Conservation (phyloP, 2,329 filamentous ascomycete species). For the Claviceps maximensis region DNA sequence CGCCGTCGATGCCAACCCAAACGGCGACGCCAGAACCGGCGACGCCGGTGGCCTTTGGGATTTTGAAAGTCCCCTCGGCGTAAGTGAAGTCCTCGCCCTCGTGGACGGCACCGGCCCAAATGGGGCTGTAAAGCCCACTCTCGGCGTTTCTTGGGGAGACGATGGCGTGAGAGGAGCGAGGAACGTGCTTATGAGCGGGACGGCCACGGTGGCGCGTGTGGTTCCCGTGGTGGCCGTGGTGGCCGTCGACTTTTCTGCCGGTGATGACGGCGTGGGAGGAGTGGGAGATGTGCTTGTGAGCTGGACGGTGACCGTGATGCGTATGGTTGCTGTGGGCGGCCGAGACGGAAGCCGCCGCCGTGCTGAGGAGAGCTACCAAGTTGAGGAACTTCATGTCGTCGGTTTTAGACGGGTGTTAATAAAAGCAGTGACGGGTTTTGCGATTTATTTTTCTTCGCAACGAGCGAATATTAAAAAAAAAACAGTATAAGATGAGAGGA, state of each 20-base stretch:
- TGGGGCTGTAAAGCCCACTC: not conserved
- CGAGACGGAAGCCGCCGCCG: not conserved
- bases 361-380: not conserved
- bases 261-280: too few relatives aligned
- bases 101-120: conserved; percentile 19
- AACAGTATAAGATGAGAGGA: not conserved
- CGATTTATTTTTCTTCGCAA: too few relatives aligned
- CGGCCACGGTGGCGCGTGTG: too few relatives aligned
- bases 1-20: conserved; percentile 37
- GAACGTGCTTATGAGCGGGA: too few relatives aligned
- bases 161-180: not conserved
- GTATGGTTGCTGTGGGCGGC: too few relatives aligned
- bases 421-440: too few relatives aligned
- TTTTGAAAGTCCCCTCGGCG: conserved; percentile 17
- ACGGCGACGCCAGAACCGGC: conserved; percentile 15
- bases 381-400: not conserved
- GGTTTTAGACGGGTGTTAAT: too few relatives aligned
- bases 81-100: conserved; percentile 14
- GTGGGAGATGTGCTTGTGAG: too few relatives aligned
- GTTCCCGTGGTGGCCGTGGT: too few relatives aligned
- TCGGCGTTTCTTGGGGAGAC: not conserved
- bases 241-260: too few relatives aligned
- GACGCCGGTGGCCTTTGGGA: conserved; percentile 13
- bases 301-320: not conserved
- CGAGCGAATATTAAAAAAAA: not conserved